Evolutionary conservation across 2,329 filamentous ascomycete genomes (phyloP).

Genomic region (Nothophaeocryptopus gaeumannii): DNA sequence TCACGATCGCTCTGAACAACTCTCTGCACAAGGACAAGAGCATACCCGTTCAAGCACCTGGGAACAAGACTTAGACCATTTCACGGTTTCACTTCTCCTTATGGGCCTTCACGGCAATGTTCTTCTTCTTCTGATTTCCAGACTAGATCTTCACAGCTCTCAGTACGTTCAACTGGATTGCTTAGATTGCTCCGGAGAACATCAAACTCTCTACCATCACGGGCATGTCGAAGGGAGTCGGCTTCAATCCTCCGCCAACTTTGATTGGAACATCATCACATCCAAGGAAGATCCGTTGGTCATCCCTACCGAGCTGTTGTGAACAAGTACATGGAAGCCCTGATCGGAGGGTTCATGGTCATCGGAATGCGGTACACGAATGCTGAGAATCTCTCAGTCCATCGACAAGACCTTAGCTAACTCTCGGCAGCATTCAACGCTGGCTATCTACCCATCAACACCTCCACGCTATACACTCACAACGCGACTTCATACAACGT

Average conservation of each 20-base stretch:
- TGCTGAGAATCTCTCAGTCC: conserved; percentile 54
- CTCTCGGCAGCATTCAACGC: conserved; percentile 40
- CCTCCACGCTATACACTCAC: conserved; percentile 79
- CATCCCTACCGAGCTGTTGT: conserved; percentile 39
- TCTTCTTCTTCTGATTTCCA: conserved; percentile 5
- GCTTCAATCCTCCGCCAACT: conserved; percentile 55
- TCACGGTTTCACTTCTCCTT: conserved; percentile 6
- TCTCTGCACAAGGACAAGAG: conserved; percentile 10
- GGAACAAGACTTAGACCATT: not conserved
- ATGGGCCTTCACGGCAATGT: conserved; percentile 2
- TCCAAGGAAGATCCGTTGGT: conserved; percentile 36
- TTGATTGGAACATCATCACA: conserved; percentile 78
- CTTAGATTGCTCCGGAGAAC: conserved; percentile 9
- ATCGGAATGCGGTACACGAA: conserved; percentile 58
- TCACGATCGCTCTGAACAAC: conserved; percentile 9
- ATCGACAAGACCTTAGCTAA: not conserved
- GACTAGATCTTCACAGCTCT: conserved; percentile 7
- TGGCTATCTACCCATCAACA: conserved; percentile 81
- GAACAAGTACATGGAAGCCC: conserved; percentile 64
- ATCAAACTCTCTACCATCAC: conserved; percentile 4
- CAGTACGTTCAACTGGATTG: conserved; percentile 8
- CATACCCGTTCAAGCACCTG: not conserved
- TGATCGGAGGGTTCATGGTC: conserved; percentile 23
- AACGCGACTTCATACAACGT: conserved; percentile 78
- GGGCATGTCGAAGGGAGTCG: conserved; percentile 7